phyloP scores from a whole-genome alignment of 768 basidiomycete species.

The Lactarius sp. region DNA sequence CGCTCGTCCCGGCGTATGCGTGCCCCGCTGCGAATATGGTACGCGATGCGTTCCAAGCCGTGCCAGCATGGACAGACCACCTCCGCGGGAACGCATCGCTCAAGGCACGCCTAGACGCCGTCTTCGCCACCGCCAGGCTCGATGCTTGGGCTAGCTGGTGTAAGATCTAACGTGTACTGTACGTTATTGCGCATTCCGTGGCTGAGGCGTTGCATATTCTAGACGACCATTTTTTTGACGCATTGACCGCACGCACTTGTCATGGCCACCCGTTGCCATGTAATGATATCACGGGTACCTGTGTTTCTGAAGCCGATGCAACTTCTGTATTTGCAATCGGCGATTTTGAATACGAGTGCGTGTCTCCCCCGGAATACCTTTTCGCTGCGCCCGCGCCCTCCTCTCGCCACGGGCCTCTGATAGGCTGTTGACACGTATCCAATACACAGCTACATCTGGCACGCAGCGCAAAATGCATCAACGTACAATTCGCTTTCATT shows the following conservation, averaged over 20 bases:
- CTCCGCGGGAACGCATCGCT: conserved; percentile 36
- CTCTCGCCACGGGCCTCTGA: neutral
- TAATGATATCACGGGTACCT: conserved; percentile 36
- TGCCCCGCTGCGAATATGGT: conserved; percentile 41
- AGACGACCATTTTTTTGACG: conserved; percentile 51
- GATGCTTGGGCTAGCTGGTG: conserved; percentile 46
- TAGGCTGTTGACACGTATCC: neutral
- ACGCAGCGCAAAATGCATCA: conserved; percentile 41
- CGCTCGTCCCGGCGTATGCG: conserved; percentile 41
- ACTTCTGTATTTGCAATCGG: conserved; percentile 35
- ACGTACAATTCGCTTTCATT: conserved; percentile 43
- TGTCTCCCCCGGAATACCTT: neutral
- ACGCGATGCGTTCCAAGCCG: conserved; percentile 39
- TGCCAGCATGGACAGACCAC: conserved; percentile 45
- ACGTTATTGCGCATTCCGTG: conserved; percentile 23
- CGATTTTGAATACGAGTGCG: conserved; percentile 40
- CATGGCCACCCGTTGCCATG: conserved; percentile 43
- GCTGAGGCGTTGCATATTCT: neutral
- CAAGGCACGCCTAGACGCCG: conserved; percentile 36
- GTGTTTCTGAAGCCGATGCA: conserved; percentile 39
- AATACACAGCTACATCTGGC: conserved; percentile 44
- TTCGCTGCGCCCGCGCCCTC: neutral
- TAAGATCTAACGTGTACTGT: neutral
- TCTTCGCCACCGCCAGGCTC: conserved; percentile 39
- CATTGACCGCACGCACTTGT: conserved; percentile 46